These are phyloP conservation scores for Candida nanaspora DNA, from an alignment of 805 yeast species.

Conservation along the genomic window DNA sequence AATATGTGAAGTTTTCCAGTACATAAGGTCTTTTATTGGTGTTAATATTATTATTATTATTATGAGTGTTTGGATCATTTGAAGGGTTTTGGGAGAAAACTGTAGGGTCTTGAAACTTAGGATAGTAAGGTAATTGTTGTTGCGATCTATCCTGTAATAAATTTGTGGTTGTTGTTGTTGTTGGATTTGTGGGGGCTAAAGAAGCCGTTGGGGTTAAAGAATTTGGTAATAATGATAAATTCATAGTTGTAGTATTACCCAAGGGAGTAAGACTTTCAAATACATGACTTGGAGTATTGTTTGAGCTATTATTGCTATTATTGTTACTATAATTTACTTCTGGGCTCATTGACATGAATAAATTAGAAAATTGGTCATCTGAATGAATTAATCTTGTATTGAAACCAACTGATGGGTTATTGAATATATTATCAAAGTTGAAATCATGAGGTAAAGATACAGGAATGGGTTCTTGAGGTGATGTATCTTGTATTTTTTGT, in stretches of 20 bases:
- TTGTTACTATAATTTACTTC: neutral
- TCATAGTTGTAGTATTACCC: too few species aligned
- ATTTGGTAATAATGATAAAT: too few species aligned
- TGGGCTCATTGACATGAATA: slow-evolving; percentile 5
- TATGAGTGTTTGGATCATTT: slow-evolving; percentile 1
- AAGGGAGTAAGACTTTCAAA: too few species aligned
- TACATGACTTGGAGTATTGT: too few species aligned
- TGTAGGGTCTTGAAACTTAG: slow-evolving; percentile 18
- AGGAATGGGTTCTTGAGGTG: neutral
- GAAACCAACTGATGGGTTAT: slow-evolving; percentile 23
- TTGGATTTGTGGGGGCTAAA: neutral
- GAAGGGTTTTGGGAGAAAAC: slow-evolving; percentile 7
- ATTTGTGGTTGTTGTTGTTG: slow-evolving; percentile 1
- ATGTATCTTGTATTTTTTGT: neutral
- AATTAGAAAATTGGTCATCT: slow-evolving; percentile 22
- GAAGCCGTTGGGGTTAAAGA: neutral
- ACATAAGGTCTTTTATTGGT: slow-evolving; percentile 11
- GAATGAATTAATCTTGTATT: slow-evolving; percentile 30
- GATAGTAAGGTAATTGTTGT: slow-evolving; percentile 15
- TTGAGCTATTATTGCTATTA: neutral
- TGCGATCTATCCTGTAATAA: neutral
- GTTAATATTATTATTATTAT: neutral
- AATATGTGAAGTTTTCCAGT: slow-evolving; percentile 26
- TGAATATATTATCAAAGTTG: slow-evolving; percentile 22
- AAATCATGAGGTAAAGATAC: slow-evolving; percentile 11